Evolutionary conservation across 2,329 filamentous ascomycete species (phyloP).

Genomic region (Curvularia sp.): DNA sequence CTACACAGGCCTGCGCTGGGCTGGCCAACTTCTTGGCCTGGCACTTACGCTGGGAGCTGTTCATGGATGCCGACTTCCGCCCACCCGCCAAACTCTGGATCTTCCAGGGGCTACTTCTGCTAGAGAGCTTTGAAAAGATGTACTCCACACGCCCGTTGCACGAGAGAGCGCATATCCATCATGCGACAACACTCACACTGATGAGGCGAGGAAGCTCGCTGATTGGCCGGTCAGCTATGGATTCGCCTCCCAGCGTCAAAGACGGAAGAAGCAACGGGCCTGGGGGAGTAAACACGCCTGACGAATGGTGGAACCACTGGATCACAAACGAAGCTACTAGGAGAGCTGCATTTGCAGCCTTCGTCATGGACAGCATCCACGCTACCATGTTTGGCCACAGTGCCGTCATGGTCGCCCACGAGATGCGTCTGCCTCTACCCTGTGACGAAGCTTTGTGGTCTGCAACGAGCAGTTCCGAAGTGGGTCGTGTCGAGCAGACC

Average conservation of each 20-base stretch:
- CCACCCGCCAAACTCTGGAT: conserved; percentile 96
- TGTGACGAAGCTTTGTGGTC: conserved; percentile 95
- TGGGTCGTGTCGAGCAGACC: conserved; percentile 81
- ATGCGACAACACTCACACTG: conserved; percentile 91
- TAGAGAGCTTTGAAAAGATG: conserved; percentile 98
- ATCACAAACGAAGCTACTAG: conserved; percentile 92
- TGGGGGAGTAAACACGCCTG: conserved; percentile 70
- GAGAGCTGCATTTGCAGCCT: conserved; percentile 89
- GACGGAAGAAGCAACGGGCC: conserved; percentile 62
- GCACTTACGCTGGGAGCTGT: conserved; percentile 95
- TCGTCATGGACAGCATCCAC: conserved; percentile 94
- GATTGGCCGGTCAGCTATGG: conserved; percentile 82
- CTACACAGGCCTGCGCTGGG: conserved; percentile 78
- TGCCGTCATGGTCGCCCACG: conserved; percentile 95
- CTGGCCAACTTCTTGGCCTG: conserved; percentile 89
- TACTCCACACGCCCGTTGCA: conserved; percentile 91
- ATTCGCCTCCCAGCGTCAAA: conserved; percentile 79
- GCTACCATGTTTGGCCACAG: conserved; percentile 98
- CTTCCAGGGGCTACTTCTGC: conserved; percentile 86
- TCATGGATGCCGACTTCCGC: conserved; percentile 87
- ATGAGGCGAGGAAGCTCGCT: conserved; percentile 94
- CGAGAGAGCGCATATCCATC: conserved; percentile 94
- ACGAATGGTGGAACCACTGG: conserved; percentile 97
- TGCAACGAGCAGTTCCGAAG: conserved; percentile 85
- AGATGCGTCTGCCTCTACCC: conserved; percentile 88